Base-by-base conservation (phyloP, 768 basidiomycete species). In the Galerina sulciceps region DNA sequence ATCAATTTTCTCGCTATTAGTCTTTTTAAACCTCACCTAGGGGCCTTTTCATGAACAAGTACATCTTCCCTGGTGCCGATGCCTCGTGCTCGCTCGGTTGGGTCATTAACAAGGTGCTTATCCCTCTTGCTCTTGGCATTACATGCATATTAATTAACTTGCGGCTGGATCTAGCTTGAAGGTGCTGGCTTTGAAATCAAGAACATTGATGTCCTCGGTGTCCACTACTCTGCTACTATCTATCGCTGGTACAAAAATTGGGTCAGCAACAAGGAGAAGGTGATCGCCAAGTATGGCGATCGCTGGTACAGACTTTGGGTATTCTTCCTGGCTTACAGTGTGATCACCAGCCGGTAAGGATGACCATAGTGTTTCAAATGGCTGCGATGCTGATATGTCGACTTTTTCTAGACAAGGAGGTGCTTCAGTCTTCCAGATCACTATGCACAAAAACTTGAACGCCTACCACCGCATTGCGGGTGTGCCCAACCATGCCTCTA, bases 31-130 rank as follows among this genome's bases (percentile, higher is more conserved):
- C 8, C 1, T 31, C 26, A 0, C 26, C 26, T 31, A 91, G 90
- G 92, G 95, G 94, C 64, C 82, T 96, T 20, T 96, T 96, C 81
- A 96, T 96, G 94, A 96, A 93, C 85, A 95, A 95, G 69, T 99
- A 99, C 65, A 78, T 99, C 71, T 99, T 99, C 89, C 96, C 97
- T 44, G 96, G 96, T 70, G 97, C 96, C 3, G 97, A 99, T 67
- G 97, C 97, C 0, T 93, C 90, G 2, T 94, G 94, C 73, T 93
- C 96, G 17, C 88, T 99, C 31, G 93, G 91, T 40, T 99, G 96
- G 96, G 94, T 97, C 55, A 83, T 99, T 59, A 83, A 77, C 61
- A 81, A 82, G 73, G 81, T 79, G 44, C 52, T 43, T 34, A 17
- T 8, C 2, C 2, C 10, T n/a, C 23, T 47, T 31, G 5, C 18